Percentiles rank a stretch among this genome's conserved stretches.
phyloP scores from a whole-genome alignment of 2,329 filamentous ascomycete genomes.

The Pyrenochaeta sp. region DNA sequence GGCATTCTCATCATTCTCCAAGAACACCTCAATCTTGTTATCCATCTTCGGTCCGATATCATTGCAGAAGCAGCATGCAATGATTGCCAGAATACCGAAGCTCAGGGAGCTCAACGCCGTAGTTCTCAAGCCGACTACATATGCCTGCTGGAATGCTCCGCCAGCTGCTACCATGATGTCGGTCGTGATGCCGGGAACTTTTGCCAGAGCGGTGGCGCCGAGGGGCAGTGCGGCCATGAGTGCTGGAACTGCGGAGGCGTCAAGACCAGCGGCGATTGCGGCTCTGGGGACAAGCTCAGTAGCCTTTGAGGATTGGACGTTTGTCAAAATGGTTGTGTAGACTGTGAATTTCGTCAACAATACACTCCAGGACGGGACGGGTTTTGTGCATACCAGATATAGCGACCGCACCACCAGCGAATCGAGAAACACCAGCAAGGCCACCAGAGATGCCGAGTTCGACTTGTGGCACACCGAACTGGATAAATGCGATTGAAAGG shows the following conservation, averaged over 20 bases:
- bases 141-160: conserved; percentile 26
- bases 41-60: conserved; percentile 34
- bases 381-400: conserved; percentile 33
- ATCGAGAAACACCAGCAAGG: conserved; percentile 51
- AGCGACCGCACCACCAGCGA: conserved; percentile 55
- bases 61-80: conserved; percentile 28
- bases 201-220: conserved; percentile 18
- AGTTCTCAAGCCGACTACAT: conserved; percentile 22
- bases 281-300: conserved; percentile 22
- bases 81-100: conserved; percentile 25
- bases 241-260: conserved; percentile 11
- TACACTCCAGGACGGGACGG: not conserved
- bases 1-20: conserved; percentile 32
- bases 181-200: conserved; percentile 24
- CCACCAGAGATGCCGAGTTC: conserved; percentile 57
- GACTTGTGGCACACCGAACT: conserved; percentile 60
- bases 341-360: conserved; percentile 6
- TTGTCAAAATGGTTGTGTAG: conserved; percentile 55
- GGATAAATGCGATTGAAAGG: conserved; percentile 58
- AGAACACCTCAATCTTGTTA: conserved; percentile 33
- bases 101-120: conserved; percentile 25
- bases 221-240: conserved; percentile 24
- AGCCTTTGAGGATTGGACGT: conserved; percentile 30
- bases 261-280: conserved; percentile 23
- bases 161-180: conserved; percentile 26